Percentiles rank a stretch among this genome's conserved stretches.
These are phyloP conservation scores for Chrysoporthe cubensis DNA, from an alignment of 2,329 filamentous ascomycete genomes.

Conservation along the genomic window DNA sequence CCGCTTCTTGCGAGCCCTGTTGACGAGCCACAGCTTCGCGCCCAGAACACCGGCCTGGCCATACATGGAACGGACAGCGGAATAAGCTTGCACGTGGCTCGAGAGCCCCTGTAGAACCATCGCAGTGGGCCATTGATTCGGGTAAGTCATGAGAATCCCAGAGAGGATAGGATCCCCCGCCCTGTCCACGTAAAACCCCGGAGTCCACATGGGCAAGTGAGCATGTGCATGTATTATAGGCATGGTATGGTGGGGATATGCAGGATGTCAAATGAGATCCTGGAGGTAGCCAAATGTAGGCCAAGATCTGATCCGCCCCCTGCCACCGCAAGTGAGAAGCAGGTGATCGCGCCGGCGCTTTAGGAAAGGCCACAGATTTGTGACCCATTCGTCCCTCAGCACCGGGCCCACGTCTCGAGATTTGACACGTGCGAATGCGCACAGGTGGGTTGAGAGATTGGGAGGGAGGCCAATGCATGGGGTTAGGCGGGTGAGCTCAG, in stretches of 20 bases:
- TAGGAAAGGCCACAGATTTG: not conserved
- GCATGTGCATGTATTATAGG: not conserved
- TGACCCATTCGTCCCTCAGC: not conserved
- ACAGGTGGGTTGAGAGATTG: not conserved
- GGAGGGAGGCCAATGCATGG: not conserved
- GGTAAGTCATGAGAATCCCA: not conserved
- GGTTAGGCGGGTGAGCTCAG: not conserved
- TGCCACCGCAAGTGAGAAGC: constrained; percentile 2
- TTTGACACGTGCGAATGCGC: not conserved
- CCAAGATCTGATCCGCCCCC: constrained; percentile 5
- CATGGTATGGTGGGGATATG: constrained; percentile 1
- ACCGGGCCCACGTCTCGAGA: not conserved
- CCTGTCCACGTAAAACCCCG: not conserved
- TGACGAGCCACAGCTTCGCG: not conserved
- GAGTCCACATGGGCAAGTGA: not conserved
- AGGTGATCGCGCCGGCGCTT: not conserved
- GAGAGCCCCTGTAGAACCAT: not conserved
- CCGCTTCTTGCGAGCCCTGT: not conserved
- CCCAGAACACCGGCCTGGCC: not conserved
- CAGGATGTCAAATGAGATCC: constrained; percentile 10
- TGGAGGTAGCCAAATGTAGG: not conserved
- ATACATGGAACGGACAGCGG: not conserved
- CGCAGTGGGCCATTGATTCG: not conserved
- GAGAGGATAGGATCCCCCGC: not conserved
- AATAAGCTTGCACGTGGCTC: not conserved